phyloP scores from a whole-genome alignment of 2,329 filamentous ascomycete genomes.

The Laburnicola sp. region DNA sequence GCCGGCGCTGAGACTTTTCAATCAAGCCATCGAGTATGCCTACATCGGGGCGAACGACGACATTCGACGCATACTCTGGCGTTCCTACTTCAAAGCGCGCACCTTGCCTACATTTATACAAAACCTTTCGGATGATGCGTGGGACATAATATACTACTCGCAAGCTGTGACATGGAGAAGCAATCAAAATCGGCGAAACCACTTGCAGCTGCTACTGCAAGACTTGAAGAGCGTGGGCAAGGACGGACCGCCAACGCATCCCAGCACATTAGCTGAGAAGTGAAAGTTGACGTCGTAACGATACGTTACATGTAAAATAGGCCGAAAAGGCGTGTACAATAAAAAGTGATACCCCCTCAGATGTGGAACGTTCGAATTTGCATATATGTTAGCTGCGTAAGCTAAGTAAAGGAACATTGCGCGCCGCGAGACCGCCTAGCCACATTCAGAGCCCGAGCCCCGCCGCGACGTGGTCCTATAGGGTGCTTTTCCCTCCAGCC shows the following conservation, averaged over 20 bases:
- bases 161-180: conserved; percentile 42
- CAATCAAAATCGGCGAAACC: conserved; percentile 38
- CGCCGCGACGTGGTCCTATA: conserved; percentile 3
- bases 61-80: conserved; percentile 41
- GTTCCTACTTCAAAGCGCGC: conserved; percentile 39
- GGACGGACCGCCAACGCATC: conserved; percentile 42
- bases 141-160: conserved; percentile 45
- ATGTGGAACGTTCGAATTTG: background rate
- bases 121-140: conserved; percentile 40
- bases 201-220: conserved; percentile 31
- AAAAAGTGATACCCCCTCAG: conserved; percentile 13
- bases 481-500: background rate
- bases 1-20: conserved; percentile 38
- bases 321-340: conserved; percentile 14
- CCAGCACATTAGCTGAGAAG: conserved; percentile 20
- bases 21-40: conserved; percentile 40
- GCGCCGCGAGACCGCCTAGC: too few species aligned
- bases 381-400: too few species aligned
- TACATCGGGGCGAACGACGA: conserved; percentile 44
- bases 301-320: conserved; percentile 9
- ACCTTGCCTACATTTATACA: conserved; percentile 37
- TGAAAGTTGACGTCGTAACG: conserved; percentile 1
- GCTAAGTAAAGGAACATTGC: too few species aligned
- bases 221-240: conserved; percentile 39
- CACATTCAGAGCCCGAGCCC: background rate